A percentile compares a stretch with the other conserved stretches of the same genome.
These are phyloP conservation scores for Stephania cephalantha DNA, from an alignment of 164 flowering plant genomes.

Conservation along the genomic window DNA sequence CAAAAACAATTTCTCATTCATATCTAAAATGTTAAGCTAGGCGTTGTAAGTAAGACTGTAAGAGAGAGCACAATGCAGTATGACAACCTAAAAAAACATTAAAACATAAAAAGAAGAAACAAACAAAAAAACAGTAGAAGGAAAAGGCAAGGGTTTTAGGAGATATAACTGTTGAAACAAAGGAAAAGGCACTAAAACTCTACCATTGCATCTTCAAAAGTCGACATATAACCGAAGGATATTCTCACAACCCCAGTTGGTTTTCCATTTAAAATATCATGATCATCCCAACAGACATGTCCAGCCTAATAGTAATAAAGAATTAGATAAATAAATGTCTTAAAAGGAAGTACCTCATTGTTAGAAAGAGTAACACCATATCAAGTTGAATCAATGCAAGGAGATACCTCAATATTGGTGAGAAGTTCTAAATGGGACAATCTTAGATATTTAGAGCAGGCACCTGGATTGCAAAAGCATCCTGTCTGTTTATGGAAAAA, in stretches of 20 bases:
- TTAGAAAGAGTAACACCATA: not conserved
- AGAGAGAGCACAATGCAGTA: too few relatives aligned
- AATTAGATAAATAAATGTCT: conserved; percentile 2
- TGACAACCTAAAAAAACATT: too few relatives aligned
- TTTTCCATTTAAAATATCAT: conserved; percentile 75
- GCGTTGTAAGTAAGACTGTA: too few relatives aligned
- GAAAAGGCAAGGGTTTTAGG: not conserved
- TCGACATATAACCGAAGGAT: conserved; percentile 97
- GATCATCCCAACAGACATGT: conserved; percentile 96
- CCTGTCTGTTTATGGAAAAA: conserved; percentile 54
- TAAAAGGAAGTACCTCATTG: not conserved
- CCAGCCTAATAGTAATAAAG: conserved; percentile 58
- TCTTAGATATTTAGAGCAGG: conserved; percentile 88
- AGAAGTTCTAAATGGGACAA: conserved; percentile 79
- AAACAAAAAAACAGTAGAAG: not conserved
- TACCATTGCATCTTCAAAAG: conserved; percentile 92
- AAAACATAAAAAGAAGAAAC: not conserved
- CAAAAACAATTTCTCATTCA: too few relatives aligned
- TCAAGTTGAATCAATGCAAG: conserved; percentile 1
- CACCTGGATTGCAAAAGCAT: conserved; percentile 99
- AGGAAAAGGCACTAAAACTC: not conserved
- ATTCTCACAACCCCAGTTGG: conserved; percentile 96
- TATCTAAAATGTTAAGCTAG: too few relatives aligned
- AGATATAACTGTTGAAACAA: not conserved
- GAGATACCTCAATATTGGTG: conserved; percentile 71